phyloP scores from a whole-genome alignment of 257 asterid genomes.

The Rhazya stricta region DNA sequence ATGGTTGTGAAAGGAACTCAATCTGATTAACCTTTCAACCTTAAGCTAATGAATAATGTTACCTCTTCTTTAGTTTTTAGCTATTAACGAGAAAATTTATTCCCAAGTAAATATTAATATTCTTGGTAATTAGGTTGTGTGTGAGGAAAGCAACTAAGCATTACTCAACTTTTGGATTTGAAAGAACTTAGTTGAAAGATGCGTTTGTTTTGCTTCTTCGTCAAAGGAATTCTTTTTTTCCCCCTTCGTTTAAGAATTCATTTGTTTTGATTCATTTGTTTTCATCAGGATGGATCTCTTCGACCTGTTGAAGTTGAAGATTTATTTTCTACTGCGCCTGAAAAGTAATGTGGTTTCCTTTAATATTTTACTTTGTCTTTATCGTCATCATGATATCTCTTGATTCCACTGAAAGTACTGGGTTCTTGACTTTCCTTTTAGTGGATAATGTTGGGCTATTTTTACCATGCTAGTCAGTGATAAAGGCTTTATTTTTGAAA shows the following conservation, averaged over 20 bases:
- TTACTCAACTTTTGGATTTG: background rate
- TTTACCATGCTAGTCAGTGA: background rate
- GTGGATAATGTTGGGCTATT: background rate
- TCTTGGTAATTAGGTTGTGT: background rate
- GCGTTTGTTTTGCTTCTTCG: no score
- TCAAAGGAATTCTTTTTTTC: no score
- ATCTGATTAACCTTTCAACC: background rate
- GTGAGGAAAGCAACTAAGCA: background rate
- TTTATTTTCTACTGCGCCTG: conserved; percentile 92
- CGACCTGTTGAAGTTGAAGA: conserved; percentile 83
- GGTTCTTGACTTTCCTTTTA: background rate
- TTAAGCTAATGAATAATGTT: background rate
- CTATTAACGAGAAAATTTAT: background rate
- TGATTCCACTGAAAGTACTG: background rate
- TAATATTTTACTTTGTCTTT: background rate
- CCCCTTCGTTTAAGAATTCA: no score
- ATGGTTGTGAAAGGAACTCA: background rate
- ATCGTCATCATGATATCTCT: background rate
- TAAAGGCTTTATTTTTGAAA: background rate
- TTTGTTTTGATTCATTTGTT: conserved; percentile 27
- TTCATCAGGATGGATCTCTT: conserved; percentile 82
- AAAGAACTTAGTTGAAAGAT: no score
- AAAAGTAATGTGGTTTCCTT: conserved; percentile 52
- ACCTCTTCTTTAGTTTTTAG: background rate
- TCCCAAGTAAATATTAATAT: background rate